Evolutionary conservation across 306 rosid species (phyloP).

Genomic region (Albizia julibrissin): DNA sequence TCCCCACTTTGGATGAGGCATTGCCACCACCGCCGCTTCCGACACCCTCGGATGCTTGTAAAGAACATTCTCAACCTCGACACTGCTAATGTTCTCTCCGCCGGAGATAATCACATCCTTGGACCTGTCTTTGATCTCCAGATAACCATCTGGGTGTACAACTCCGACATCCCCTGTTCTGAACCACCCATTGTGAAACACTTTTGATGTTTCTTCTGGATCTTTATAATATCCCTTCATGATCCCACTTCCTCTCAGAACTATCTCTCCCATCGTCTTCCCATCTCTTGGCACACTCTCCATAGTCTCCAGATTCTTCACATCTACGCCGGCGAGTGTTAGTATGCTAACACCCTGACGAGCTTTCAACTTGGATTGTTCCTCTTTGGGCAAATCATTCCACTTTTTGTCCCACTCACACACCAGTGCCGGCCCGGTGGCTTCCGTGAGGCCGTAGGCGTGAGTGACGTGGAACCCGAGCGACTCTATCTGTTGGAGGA

Average conservation of each 20-base stretch:
- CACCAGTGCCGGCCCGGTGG: slow-evolving; percentile 86
- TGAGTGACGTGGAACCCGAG: slow-evolving; percentile 86
- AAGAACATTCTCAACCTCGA: slow-evolving; percentile 66
- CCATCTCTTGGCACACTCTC: slow-evolving; percentile 71
- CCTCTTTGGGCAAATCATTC: slow-evolving; percentile 47
- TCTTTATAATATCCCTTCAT: slow-evolving; percentile 92
- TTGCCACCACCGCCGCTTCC: slow-evolving; percentile 94
- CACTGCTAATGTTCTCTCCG: slow-evolving; percentile 89
- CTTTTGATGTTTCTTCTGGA: slow-evolving; percentile 44
- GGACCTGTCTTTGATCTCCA: slow-evolving; percentile 85
- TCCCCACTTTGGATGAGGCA: slow-evolving; percentile 89
- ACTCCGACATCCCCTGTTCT: slow-evolving; percentile 86
- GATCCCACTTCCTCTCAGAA: slow-evolving; percentile 72
- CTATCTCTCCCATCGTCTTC: slow-evolving; percentile 76
- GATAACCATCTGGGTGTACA: slow-evolving; percentile 75
- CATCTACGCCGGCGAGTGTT: slow-evolving; percentile 72
- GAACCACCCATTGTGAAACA: slow-evolving; percentile 80
- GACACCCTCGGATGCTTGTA: slow-evolving; percentile 65
- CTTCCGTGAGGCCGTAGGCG: slow-evolving; percentile 90
- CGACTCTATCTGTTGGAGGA: slow-evolving; percentile 55
- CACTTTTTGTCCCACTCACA: slow-evolving; percentile 90
- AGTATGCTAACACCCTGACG: slow-evolving; percentile 78
- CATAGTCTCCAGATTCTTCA: slow-evolving; percentile 67
- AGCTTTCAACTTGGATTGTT: slow-evolving; percentile 65
- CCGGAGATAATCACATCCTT: slow-evolving; percentile 94